Base-by-base conservation (phyloP, 257 asterid species). In the Lithospermum erythrorhizon region DNA sequence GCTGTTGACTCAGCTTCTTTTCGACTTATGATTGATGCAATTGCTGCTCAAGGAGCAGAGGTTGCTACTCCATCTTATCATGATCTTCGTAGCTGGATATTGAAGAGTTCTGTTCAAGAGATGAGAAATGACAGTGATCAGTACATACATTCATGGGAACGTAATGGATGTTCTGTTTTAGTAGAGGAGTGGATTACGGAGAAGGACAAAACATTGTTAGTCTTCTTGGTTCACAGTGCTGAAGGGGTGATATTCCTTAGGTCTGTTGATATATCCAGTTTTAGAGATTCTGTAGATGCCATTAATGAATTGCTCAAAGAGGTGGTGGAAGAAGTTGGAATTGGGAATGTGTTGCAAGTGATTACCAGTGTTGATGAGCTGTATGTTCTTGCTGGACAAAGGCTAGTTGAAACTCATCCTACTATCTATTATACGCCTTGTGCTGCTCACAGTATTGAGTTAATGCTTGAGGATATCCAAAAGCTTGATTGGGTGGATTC, bases 351-450 rank as follows among this genome's bases (percentile, higher is more conserved):
- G 66, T 63, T 89, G 68, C 99, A 93, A 75, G 87, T 93, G 57
- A 70, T 93, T 53, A 89, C 96, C 17, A 78, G 78, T 55, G 60
- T 73, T 54, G 97, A 89, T 17, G 94, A 89, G 62, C 86, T 81
- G 14, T 93, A 88, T 65, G 64, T 79, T 27, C 64, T 73, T 52
- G 94, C 96, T 30, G 96, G 97, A 61, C 85, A 79, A 71, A 80
- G 82, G 67, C 73, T 93, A 18, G 63, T 79, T 0, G 89, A 89
- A 62, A 69, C 86, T 61, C 84, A 81, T 61, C 95, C 96, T 16
- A 69, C 93, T 45, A 60, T 91, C 25, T 86, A 83, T 72, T 93
- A 95, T 97, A 79, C 86, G 14, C 99, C 99, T 17, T 93, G 96
- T 76, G 96, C 97, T 48, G 83, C 80, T 30, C 82, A 60, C 16